These are phyloP conservation scores for Aspergillus unguis DNA, from an alignment of 2,329 filamentous ascomycete species.

Conservation along the genomic window DNA sequence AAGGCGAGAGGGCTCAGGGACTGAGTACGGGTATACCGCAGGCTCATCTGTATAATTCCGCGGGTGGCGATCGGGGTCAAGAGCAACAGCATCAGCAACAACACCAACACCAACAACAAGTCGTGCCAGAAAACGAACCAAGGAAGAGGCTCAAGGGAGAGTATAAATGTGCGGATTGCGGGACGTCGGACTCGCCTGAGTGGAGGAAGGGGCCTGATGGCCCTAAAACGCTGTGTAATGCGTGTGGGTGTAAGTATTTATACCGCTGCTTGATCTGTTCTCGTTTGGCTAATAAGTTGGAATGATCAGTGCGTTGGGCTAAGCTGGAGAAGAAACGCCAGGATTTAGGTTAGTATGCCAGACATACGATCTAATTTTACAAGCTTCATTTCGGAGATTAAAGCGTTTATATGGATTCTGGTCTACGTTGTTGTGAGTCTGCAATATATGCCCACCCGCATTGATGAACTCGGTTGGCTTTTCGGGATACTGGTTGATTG, in stretches of 20 bases:
- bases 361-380: neutral
- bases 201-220: conserved; percentile 93
- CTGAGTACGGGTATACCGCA: conserved; percentile 83
- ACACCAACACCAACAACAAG: conserved; percentile 32
- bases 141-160: conserved; percentile 89
- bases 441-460: too few species aligned
- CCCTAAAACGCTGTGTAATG: conserved; percentile 93
- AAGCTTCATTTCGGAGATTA: too few species aligned
- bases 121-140: conserved; percentile 61
- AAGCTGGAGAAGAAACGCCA: conserved; percentile 73
- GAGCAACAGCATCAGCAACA: neutral
- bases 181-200: conserved; percentile 89
- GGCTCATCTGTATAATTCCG: conserved; percentile 73
- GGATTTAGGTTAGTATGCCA: conserved; percentile 18
- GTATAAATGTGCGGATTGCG: conserved; percentile 94
- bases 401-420: too few species aligned
- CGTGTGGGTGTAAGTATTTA: conserved; percentile 69
- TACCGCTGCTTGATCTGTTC: neutral
- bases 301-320: conserved; percentile 52
- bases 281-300: neutral
- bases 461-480: too few species aligned
- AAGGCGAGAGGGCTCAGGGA: conserved; percentile 82
- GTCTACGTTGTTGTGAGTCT: too few species aligned
- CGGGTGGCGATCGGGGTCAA: conserved; percentile 52
- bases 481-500: neutral